Evolutionary conservation across 2,329 filamentous ascomycete genomes (phyloP).

Genomic region (Talaromyces sp.): DNA sequence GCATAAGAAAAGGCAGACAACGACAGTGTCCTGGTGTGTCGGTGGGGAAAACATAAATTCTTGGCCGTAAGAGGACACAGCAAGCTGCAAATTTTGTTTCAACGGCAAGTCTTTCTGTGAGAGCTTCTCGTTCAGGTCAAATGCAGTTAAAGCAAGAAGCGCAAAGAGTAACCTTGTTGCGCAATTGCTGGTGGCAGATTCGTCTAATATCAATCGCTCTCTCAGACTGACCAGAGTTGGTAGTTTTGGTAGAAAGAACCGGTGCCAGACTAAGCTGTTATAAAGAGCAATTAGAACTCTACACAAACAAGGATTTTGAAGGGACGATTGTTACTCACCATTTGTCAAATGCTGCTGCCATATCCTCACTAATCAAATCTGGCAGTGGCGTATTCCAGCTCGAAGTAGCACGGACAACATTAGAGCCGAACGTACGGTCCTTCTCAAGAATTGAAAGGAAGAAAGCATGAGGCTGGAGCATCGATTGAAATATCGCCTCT

Average conservation of each 20-base stretch:
- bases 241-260: conserved; percentile 14
- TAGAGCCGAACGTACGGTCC: conserved; percentile 9
- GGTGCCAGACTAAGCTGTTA: conserved; percentile 19
- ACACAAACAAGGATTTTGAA: no score
- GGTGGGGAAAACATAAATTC: conserved; percentile 21
- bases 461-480: conserved; percentile 10
- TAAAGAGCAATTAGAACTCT: no score
- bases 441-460: conserved; percentile 12
- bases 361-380: background rate
- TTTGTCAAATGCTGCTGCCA: no score
- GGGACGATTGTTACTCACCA: background rate
- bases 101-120: background rate
- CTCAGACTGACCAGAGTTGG: conserved; percentile 15
- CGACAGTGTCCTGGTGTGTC: conserved; percentile 15
- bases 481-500: conserved; percentile 10
- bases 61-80: conserved; percentile 19
- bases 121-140: conserved; percentile 1
- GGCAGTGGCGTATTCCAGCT: conserved; percentile 3
- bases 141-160: conserved; percentile 12
- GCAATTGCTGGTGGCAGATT: conserved; percentile 1
- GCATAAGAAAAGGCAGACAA: conserved; percentile 14
- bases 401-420: background rate
- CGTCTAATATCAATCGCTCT: conserved; percentile 8
- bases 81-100: conserved; percentile 9
- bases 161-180: conserved; percentile 21